phyloP scores from a whole-genome alignment of 352 stramenopile genomes.

The Globisporangium middletonii region DNA sequence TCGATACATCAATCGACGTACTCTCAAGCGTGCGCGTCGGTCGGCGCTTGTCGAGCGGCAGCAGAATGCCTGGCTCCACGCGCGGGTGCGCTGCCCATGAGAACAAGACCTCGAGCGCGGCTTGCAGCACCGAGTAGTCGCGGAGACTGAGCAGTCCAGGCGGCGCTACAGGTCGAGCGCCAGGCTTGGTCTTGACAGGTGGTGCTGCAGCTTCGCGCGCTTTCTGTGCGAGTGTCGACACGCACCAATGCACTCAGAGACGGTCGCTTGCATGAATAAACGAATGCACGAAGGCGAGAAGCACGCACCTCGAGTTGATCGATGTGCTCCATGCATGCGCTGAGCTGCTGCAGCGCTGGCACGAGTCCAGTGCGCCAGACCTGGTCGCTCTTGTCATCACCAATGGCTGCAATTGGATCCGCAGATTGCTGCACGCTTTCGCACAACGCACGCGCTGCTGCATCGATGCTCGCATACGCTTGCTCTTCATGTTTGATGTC shows the following conservation, averaged over 20 bases:
- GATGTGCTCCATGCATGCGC: slow-evolving; percentile 28
- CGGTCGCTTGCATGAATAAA: neutral
- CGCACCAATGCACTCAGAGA: neutral
- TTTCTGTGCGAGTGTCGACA: neutral
- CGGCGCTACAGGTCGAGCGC: slow-evolving; percentile 34
- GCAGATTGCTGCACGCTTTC: neutral
- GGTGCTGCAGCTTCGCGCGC: slow-evolving; percentile 1
- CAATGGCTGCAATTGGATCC: neutral
- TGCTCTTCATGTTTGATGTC: slow-evolving; percentile 32
- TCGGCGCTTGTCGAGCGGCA: slow-evolving; percentile 54
- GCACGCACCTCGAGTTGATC: slow-evolving; percentile 6
- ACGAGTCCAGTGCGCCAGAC: slow-evolving; percentile 32
- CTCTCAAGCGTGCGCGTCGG: slow-evolving; percentile 77
- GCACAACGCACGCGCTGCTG: slow-evolving; percentile 32
- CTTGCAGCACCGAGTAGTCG: slow-evolving; percentile 81
- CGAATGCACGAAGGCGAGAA: neutral
- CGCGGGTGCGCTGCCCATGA: slow-evolving; percentile 57
- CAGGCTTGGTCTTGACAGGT: slow-evolving; percentile 3
- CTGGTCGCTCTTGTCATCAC: slow-evolving; percentile 7
- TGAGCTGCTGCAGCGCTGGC: slow-evolving; percentile 35
- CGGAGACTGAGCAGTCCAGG: slow-evolving; percentile 70
- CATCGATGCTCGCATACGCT: slow-evolving; percentile 16
- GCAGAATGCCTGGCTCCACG: slow-evolving; percentile 44
- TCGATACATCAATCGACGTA: slow-evolving; percentile 18
- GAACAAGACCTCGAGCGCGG: slow-evolving; percentile 67